Evolutionary conservation across 1,284 basidiomycete species (phyloP), one percentile per base, ranked within the genome.

Genomic region (Apiotrichum laibachii): DNA sequence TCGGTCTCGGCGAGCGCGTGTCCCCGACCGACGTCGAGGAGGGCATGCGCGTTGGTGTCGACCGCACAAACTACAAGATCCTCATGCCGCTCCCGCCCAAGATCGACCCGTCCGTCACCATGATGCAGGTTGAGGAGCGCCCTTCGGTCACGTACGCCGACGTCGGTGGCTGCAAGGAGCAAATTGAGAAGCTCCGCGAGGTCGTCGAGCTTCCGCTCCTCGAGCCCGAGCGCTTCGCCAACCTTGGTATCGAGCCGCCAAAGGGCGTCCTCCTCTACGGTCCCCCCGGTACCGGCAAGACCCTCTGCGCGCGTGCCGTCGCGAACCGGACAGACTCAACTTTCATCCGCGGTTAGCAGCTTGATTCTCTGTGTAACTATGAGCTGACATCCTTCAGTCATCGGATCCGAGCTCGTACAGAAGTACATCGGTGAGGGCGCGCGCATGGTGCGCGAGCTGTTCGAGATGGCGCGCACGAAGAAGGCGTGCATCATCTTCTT

Each of bases 41-140:
- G 81, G 96, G 96, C 46, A 99, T 99, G 96, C 88, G 96, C 52
- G 96, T 99, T 53, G 96, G 94, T 44, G 78, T 80, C 31, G 77
- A 77, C 61, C 67, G 77, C 53, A 94, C 88, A 68, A 98, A 97
- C 78, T 99, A 99, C 77, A 94, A 98, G 79, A 99, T 99, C 67
- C 92, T 97, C 80, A 98, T 99, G 66, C 96, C 96, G n/a, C 80
- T 99, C n/a, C 96, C 96, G 46, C 96, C 96, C 42, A 97, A 96
- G 82, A 99, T 99, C 68, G 96, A 99, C 77, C 93, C 96, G 4
- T 96, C 93, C 0, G 96, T 99, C 5, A 99, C 96, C 16, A 98
- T 99, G 95, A 99, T 99, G 96, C 95, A 99, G 79, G 95, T 99
- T 48, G 95, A 99, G 78, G 95, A 99, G 80, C 95, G 98, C 77